Percentiles rank a stretch among this genome's conserved stretches.
These are phyloP conservation scores for Phlyctochytrium bullatum DNA, from an alignment of 192 early-diverging fungal species.

Conservation along the genomic window DNA sequence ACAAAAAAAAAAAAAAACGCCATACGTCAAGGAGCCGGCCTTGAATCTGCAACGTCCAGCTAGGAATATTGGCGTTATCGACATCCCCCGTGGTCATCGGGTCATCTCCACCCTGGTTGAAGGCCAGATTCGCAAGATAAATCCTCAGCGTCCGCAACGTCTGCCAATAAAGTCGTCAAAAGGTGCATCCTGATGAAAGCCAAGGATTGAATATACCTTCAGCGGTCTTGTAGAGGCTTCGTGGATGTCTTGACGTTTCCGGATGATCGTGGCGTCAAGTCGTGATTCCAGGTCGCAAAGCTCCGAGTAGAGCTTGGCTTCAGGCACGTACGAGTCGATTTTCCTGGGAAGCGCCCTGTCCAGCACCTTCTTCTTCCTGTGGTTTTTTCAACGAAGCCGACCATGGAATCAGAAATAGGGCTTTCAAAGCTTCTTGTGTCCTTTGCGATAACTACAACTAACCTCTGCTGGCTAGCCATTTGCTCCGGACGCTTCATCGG, in stretches of 20 bases:
- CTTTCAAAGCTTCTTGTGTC: no score
- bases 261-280: slow-evolving; percentile 84
- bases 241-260: slow-evolving; percentile 87
- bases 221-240: slow-evolving; percentile 61
- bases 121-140: slow-evolving; percentile 86
- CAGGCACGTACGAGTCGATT: slow-evolving; percentile 89
- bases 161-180: not conserved
- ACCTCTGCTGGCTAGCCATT: no score
- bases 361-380: slow-evolving; percentile 3
- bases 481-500: no score
- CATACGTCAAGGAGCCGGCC: slow-evolving; percentile 81
- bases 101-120: slow-evolving; percentile 45
- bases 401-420: no score
- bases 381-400: no score
- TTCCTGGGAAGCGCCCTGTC: slow-evolving; percentile 44
- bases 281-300: slow-evolving; percentile 84
- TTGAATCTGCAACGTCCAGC: slow-evolving; percentile 90
- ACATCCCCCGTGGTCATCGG: slow-evolving; percentile 37
- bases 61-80: slow-evolving; percentile 51
- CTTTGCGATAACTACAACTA: no score
- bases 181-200: slow-evolving; percentile 2
- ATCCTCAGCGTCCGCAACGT: slow-evolving; percentile 79
- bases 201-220: slow-evolving; percentile 42
- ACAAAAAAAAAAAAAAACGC: slow-evolving; percentile 14
- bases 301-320: slow-evolving; percentile 84